Evolutionary conservation across 2,329 filamentous ascomycete genomes (phyloP).

Genomic region (Calonectria hawksworthii): DNA sequence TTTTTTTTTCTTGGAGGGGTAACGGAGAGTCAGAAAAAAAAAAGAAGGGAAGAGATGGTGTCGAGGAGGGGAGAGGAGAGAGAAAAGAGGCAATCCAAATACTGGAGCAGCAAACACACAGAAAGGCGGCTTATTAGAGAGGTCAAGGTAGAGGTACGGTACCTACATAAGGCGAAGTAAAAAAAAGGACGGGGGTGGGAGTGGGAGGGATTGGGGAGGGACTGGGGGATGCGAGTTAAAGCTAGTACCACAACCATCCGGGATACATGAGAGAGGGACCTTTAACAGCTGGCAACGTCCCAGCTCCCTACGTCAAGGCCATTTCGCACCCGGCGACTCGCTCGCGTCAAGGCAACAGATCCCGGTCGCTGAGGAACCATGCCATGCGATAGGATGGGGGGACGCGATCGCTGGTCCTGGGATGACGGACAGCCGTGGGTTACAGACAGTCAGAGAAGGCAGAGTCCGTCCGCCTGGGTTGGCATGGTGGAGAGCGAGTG

Average conservation of each 20-base stretch:
- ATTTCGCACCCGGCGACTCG: constrained; percentile 22
- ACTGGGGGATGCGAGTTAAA: constrained; percentile 23
- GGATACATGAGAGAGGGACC: constrained; percentile 14
- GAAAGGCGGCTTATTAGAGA: constrained; percentile 11
- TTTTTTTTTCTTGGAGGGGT: constrained; percentile 7
- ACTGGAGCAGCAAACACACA: constrained; percentile 20
- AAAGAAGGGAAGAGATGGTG: constrained; percentile 27
- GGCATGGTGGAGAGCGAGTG: constrained; percentile 20
- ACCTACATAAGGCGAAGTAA: constrained; percentile 20
- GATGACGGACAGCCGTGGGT: constrained; percentile 7
- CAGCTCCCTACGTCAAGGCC: constrained; percentile 20
- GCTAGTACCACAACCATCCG: constrained; percentile 9
- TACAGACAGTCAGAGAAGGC: constrained; percentile 10
- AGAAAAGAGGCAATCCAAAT: constrained; percentile 27
- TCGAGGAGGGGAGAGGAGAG: constrained; percentile 10
- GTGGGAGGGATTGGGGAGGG: neutral
- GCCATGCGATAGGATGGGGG: constrained; percentile 23
- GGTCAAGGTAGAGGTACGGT: constrained; percentile 5
- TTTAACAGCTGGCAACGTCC: constrained; percentile 23
- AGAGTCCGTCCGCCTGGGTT: constrained; percentile 18
- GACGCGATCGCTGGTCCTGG: constrained; percentile 22
- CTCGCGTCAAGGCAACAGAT: constrained; percentile 14
- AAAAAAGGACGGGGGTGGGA: constrained; percentile 5
- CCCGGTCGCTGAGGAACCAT: constrained; percentile 25
- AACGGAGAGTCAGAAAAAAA: constrained; percentile 26